Evolutionary conservation across 768 basidiomycete species (phyloP).

Genomic region (Ramaria sp.): DNA sequence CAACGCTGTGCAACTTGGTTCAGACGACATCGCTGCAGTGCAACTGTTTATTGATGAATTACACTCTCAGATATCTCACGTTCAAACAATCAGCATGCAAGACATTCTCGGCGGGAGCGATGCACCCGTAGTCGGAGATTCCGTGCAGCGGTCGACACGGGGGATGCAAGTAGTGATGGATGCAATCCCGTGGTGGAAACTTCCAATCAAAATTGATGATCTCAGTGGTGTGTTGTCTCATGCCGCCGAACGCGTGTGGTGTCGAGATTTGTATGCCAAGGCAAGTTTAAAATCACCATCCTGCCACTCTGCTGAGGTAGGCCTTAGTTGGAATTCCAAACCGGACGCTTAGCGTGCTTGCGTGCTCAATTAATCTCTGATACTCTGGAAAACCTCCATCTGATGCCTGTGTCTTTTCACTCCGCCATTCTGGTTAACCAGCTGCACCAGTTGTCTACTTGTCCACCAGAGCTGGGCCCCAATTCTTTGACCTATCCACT

Average conservation of each 20-base stretch:
- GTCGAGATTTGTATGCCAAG: conserved; percentile 7
- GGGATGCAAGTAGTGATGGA: conserved; percentile 2
- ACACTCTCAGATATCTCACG: neutral
- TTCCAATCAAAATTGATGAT: conserved; percentile 14
- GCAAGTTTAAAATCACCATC: neutral
- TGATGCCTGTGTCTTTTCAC: conserved; percentile 28
- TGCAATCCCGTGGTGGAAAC: conserved; percentile 14
- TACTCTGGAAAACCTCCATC: conserved; percentile 31
- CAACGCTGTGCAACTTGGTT: conserved; percentile 1
- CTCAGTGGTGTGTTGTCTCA: conserved; percentile 7
- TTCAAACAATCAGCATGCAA: conserved; percentile 16
- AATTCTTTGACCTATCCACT: conserved; percentile 41
- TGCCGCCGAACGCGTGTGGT: conserved; percentile 8
- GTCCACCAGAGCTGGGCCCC: conserved; percentile 37
- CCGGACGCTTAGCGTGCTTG: conserved; percentile 42
- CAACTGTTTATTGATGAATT: conserved; percentile 25
- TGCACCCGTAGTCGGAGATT: neutral
- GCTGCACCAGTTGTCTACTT: conserved; percentile 40
- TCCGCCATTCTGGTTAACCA: conserved; percentile 51
- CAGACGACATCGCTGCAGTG: conserved; percentile 26
- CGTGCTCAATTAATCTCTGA: conserved; percentile 32
- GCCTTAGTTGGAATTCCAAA: conserved; percentile 51
- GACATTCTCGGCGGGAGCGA: conserved; percentile 22
- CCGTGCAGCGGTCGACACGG: neutral
- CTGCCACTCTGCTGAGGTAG: neutral